These are phyloP conservation scores for Penicillium turbatum DNA, from an alignment of 495 filamentous ascomycete genomes.

Conservation along the genomic window DNA sequence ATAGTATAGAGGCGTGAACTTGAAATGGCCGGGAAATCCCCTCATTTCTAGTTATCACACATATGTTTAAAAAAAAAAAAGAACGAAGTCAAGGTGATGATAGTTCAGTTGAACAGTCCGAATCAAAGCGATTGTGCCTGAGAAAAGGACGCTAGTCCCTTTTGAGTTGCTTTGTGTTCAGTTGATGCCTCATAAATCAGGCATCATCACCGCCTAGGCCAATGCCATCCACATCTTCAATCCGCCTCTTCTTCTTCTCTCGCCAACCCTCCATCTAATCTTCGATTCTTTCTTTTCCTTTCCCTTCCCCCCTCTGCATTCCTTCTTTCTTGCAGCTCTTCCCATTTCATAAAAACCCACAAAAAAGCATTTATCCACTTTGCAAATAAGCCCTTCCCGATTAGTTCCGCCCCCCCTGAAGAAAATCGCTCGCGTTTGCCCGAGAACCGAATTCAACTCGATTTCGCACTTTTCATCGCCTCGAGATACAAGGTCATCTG, in stretches of 20 bases:
- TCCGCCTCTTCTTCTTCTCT: constrained; percentile 23
- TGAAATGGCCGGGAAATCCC: not conserved
- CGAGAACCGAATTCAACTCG: constrained; percentile 18
- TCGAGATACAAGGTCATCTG: constrained; percentile 1
- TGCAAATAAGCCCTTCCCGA: constrained; percentile 27
- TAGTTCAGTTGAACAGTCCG: not conserved
- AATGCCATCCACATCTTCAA: constrained; percentile 19
- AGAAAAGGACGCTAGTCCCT: constrained; percentile 8
- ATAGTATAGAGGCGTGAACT: not conserved
- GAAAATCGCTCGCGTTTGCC: constrained; percentile 23
- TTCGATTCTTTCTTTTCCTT: constrained; percentile 33
- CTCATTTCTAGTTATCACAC: not conserved
- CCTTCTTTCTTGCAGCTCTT: constrained; percentile 35
- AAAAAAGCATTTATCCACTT: constrained; percentile 20
- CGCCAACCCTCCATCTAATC: constrained; percentile 18
- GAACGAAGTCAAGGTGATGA: not conserved
- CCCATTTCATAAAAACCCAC: constrained; percentile 14
- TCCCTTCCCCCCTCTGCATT: constrained; percentile 26
- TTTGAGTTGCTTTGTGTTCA: not conserved
- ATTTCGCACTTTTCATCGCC: constrained; percentile 4
- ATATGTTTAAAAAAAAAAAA: not conserved
- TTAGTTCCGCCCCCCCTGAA: constrained; percentile 31
- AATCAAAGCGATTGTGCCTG: not conserved
- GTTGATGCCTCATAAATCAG: constrained; percentile 7
- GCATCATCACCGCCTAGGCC: constrained; percentile 21